A percentile compares a stretch with the other conserved stretches of the same genome.
phyloP scores from a whole-genome alignment of 129 eudicot genomes.

The Cynara cardunculus region DNA sequence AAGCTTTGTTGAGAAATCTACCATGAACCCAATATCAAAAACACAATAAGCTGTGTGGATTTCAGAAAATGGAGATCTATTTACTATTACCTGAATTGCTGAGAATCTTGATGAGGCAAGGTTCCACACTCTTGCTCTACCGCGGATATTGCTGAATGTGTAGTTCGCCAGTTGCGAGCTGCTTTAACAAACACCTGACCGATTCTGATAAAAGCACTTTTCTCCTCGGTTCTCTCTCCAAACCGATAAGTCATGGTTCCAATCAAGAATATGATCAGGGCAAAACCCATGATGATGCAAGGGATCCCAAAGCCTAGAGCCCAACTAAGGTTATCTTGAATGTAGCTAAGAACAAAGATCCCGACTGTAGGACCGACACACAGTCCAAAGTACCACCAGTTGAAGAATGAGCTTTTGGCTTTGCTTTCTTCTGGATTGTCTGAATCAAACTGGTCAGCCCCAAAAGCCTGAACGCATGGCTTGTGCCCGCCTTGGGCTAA shows the following conservation, averaged over 20 bases:
- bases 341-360: conserved; percentile 40
- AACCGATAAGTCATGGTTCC: conserved; percentile 55
- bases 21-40: background rate
- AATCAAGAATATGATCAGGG: conserved; percentile 40
- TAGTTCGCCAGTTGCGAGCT: conserved; percentile 29
- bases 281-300: conserved; percentile 43
- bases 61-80: background rate
- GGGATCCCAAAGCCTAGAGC: conserved; percentile 77
- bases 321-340: conserved; percentile 76
- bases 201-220: conserved; percentile 38
- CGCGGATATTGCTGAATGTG: conserved; percentile 10
- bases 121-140: conserved; percentile 37
- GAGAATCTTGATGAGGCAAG: conserved; percentile 26
- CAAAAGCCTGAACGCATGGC: conserved; percentile 68
- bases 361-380: conserved; percentile 41
- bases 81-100: conserved; percentile 42
- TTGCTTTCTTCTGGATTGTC: conserved; percentile 41
- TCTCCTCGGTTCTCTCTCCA: conserved; percentile 28
- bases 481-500: conserved; percentile 59
- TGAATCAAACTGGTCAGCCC: conserved; percentile 81
- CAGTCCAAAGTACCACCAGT: conserved; percentile 66
- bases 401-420: conserved; percentile 72
- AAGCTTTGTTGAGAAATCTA: conserved; percentile 63
- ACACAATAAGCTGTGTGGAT: background rate
- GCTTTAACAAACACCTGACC: conserved; percentile 41